phyloP scores from a whole-genome alignment of 768 basidiomycete species.

The Coprinopsis strossmayeri region DNA sequence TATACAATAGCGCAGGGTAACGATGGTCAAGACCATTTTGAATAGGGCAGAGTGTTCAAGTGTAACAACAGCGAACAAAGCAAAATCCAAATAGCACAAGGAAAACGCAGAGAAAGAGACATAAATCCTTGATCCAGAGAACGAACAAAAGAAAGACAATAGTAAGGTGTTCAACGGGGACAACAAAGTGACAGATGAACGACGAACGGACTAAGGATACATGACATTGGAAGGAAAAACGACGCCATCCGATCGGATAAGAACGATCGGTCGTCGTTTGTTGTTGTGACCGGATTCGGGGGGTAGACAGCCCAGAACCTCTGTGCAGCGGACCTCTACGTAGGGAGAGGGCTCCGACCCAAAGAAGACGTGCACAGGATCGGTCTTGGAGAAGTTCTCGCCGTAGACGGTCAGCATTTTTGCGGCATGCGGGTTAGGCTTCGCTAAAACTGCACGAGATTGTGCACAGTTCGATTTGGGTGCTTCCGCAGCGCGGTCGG shows the following conservation, averaged over 20 bases:
- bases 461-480: constrained; percentile 67
- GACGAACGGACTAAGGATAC: constrained; percentile 55
- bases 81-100: too few species aligned
- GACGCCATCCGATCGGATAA: constrained; percentile 80
- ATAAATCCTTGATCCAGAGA: too few species aligned
- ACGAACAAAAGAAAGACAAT: too few species aligned
- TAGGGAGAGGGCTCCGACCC: constrained; percentile 83
- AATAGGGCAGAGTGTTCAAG: too few species aligned
- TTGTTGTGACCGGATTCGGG: constrained; percentile 52
- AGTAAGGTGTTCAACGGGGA: too few species aligned
- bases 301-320: constrained; percentile 77
- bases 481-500: constrained; percentile 78
- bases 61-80: too few species aligned
- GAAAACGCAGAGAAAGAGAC: too few species aligned
- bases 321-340: constrained; percentile 82
- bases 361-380: constrained; percentile 80
- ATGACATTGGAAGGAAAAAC: constrained; percentile 79
- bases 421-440: constrained; percentile 70
- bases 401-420: constrained; percentile 86
- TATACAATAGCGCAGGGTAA: constrained; percentile 2
- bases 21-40: neutral
- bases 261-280: constrained; percentile 74
- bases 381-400: constrained; percentile 81
- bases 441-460: constrained; percentile 62
- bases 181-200: neutral